phyloP scores from a whole-genome alignment of 2,329 filamentous ascomycete species.

The Tetracladium maxilliforme region DNA sequence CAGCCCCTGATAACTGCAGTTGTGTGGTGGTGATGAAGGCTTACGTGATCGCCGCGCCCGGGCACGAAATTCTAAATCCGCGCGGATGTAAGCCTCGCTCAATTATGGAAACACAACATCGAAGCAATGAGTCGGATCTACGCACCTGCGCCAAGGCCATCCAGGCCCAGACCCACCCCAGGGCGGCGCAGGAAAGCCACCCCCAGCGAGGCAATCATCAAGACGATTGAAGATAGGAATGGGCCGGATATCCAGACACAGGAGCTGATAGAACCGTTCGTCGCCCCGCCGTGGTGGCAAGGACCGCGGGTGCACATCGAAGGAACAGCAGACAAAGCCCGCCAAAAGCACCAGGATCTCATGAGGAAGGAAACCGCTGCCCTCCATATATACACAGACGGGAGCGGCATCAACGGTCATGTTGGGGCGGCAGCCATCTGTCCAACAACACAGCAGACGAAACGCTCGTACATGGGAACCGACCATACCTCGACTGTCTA shows the following conservation, averaged over 20 bases:
- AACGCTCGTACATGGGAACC: slow-evolving; percentile 11
- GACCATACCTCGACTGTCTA: slow-evolving; percentile 8
- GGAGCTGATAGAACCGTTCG: slow-evolving; percentile 4
- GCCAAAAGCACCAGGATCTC: slow-evolving; percentile 2
- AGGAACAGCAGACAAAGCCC: slow-evolving; percentile 3
- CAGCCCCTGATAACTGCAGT: no score
- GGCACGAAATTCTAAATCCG: no score
- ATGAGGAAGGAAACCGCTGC: slow-evolving; percentile 2
- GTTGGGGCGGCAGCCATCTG: slow-evolving; percentile 10
- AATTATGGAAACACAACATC: no score
- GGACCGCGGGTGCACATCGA: slow-evolving; percentile 3
- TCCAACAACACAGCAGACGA: slow-evolving; percentile 5
- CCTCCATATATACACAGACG: slow-evolving; percentile 3
- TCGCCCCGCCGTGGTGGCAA: slow-evolving; percentile 5
- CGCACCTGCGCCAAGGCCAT: no score
- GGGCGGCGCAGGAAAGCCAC: no score
- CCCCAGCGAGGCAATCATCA: no score
- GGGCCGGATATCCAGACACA: slow-evolving; percentile 4
- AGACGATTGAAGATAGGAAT: no score
- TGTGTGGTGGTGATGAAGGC: no score
- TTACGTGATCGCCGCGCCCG: no score
- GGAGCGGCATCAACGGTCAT: slow-evolving; percentile 5
- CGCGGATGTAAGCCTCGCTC: no score
- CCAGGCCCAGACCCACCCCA: no score
- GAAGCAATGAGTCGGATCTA: no score